A percentile compares a stretch with the other conserved stretches of the same genome.
phyloP scores from a whole-genome alignment of 768 basidiomycete genomes.

The Collybia sordida region DNA sequence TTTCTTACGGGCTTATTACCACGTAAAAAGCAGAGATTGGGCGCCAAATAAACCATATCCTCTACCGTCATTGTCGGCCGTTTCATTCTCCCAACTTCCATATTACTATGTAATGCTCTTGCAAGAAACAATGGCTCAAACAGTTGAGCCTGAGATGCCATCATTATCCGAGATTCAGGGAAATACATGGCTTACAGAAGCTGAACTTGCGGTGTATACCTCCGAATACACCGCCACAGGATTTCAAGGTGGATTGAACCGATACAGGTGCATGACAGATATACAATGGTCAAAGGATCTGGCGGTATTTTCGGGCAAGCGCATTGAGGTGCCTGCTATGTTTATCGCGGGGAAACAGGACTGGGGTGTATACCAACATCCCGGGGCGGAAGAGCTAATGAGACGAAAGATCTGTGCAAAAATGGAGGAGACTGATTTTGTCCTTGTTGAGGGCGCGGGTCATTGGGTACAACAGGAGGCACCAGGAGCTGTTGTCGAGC shows the following conservation, averaged over 20 bases:
- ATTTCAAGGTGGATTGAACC: conserved; percentile 64
- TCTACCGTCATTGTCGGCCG: conserved; percentile 30
- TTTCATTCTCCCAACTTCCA: conserved; percentile 43
- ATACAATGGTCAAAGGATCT: conserved; percentile 37
- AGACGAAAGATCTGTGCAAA: conserved; percentile 25
- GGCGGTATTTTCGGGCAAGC: conserved; percentile 42
- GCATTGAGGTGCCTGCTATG: conserved; percentile 52
- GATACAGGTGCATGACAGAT: conserved; percentile 46
- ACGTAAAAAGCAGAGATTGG: conserved; percentile 60
- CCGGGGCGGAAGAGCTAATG: conserved; percentile 50
- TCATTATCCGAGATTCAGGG: conserved; percentile 22
- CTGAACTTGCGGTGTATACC: conserved; percentile 48
- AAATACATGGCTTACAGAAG: conserved; percentile 47
- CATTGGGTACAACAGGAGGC: conserved; percentile 68
- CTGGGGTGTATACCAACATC: conserved; percentile 61
- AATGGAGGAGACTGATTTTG: conserved; percentile 44
- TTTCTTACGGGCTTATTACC: conserved; percentile 55
- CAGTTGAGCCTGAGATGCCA: conserved; percentile 35
- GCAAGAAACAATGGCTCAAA: conserved; percentile 51
- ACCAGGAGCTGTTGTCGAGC: conserved; percentile 39
- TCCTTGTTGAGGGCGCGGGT: conserved; percentile 55
- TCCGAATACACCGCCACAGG: conserved; percentile 50
- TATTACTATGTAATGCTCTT: conserved; percentile 63
- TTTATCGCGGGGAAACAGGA: conserved; percentile 56
- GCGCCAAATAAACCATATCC: conserved; percentile 37